Evolutionary conservation across 345 rosid species (phyloP).

Genomic region (Erodium maritimum): DNA sequence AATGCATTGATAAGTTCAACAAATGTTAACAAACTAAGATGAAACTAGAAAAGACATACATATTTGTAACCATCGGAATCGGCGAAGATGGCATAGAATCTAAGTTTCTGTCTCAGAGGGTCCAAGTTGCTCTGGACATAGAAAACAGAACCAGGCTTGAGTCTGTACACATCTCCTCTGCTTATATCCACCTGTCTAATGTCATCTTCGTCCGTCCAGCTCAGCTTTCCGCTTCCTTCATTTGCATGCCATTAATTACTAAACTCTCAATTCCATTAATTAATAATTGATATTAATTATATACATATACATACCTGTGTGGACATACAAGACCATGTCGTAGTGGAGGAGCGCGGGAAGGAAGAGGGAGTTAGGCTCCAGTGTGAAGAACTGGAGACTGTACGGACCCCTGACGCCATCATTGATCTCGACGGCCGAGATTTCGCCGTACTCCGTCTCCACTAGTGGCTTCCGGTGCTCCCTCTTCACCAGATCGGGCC

Average conservation of each 20-base stretch:
- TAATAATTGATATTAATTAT: no score
- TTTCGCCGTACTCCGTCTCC: conserved; percentile 45
- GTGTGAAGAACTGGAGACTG: conserved; percentile 63
- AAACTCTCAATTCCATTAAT: no score
- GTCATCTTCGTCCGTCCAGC: conserved; percentile 39
- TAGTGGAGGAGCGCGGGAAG: conserved; percentile 80
- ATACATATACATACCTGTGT: conserved; percentile 32
- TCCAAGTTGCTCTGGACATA: conserved; percentile 49
- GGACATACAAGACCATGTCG: conserved; percentile 74
- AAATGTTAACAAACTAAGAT: no score
- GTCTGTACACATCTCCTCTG: conserved; percentile 58
- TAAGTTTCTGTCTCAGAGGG: conserved; percentile 43
- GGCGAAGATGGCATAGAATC: conserved; percentile 54
- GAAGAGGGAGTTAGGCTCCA: conserved; percentile 69
- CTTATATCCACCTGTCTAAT: conserved; percentile 29
- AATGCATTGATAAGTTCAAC: no score
- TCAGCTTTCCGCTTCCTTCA: conserved; percentile 45
- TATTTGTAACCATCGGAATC: conserved; percentile 35
- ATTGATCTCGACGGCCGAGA: conserved; percentile 38
- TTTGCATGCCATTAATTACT: not conserved
- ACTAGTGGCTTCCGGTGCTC: conserved; percentile 37
- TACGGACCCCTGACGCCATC: conserved; percentile 36
- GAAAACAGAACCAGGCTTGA: conserved; percentile 60
- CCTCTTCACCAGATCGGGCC: conserved; percentile 28
- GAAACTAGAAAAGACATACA: conserved; percentile 19